phyloP scores from a whole-genome alignment of 2,329 filamentous ascomycete species.

The Colletotrichum liriopes region DNA sequence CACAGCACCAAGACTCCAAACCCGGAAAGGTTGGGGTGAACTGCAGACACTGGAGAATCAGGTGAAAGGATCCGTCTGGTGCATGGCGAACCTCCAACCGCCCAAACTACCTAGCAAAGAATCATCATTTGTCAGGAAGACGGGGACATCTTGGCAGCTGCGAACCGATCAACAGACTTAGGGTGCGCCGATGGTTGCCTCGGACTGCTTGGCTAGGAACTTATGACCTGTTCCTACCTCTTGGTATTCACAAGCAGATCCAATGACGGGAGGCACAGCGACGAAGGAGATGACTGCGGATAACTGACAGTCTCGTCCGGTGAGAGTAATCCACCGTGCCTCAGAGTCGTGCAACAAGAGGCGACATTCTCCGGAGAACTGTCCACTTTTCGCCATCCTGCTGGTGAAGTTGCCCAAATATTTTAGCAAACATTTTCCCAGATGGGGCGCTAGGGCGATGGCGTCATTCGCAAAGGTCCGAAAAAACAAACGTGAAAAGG shows the following conservation, averaged over 20 bases:
- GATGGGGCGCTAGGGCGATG: not conserved
- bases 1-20: not conserved
- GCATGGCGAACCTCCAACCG: not conserved
- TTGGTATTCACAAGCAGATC: conserved; percentile 4
- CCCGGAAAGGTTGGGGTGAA: not conserved
- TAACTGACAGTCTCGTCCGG: not conserved
- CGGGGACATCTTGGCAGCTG: not conserved
- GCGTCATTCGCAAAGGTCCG: conserved; percentile 8
- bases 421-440: not conserved
- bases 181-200: not conserved
- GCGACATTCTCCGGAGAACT: not conserved
- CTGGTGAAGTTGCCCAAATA: conserved; percentile 1
- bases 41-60: not conserved
- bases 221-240: conserved; percentile 24
- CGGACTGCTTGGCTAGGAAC: conserved; percentile 26
- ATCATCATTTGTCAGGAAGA: conserved; percentile 23
- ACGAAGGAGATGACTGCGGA: not conserved
- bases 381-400: not conserved
- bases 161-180: conserved; percentile 31
- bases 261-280: not conserved
- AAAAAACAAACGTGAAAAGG: conserved; percentile 9
- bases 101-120: conserved; percentile 5
- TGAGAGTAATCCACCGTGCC: not conserved
- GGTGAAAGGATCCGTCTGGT: conserved; percentile 10
- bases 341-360: not conserved